A percentile compares a stretch with the other conserved stretches of the same genome.
Evolutionary conservation across 2,329 filamentous ascomycete genomes (phyloP).

Genomic region (Sphaerulina vaccinii): DNA sequence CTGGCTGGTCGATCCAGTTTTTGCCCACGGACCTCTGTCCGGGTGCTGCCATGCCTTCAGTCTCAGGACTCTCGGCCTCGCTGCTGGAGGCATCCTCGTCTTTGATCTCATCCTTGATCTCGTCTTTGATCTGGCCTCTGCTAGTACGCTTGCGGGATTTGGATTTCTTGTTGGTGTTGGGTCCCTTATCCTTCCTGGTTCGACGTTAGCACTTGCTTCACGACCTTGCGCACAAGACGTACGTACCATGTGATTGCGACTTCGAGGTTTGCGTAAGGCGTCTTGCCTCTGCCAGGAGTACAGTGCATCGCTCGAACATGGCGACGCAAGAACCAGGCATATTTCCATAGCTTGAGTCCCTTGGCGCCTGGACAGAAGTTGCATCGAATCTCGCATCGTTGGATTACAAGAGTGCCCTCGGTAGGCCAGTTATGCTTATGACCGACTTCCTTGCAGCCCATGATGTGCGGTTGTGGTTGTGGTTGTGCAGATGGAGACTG

Average conservation of each 20-base stretch:
- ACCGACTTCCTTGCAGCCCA: constrained; percentile 31
- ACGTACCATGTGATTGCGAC: constrained; percentile 28
- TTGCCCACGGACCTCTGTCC: constrained; percentile 1
- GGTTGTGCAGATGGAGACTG: no score
- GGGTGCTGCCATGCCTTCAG: not conserved
- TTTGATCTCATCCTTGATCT: not conserved
- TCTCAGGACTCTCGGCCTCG: not conserved
- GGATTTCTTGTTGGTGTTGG: constrained; percentile 1
- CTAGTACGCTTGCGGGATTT: not conserved
- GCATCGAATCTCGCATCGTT: constrained; percentile 32
- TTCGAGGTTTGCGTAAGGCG: constrained; percentile 18
- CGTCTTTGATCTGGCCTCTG: constrained; percentile 8
- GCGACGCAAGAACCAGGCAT: constrained; percentile 33
- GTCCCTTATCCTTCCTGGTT: constrained; percentile 2
- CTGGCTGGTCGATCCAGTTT: constrained; percentile 2
- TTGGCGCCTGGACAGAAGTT: constrained; percentile 26
- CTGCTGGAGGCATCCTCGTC: constrained; percentile 2
- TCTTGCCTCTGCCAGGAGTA: constrained; percentile 16
- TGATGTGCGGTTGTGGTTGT: constrained; percentile 12
- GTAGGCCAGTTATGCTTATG: constrained; percentile 32
- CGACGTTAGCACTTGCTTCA: not conserved
- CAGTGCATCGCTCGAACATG: constrained; percentile 31
- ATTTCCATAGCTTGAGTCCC: constrained; percentile 27
- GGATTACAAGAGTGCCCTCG: constrained; percentile 28
- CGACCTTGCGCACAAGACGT: not conserved